A percentile compares a stretch with the other conserved stretches of the same genome.
These are phyloP conservation scores for Deakozyma indianensis DNA, from an alignment of 805 yeast genomes.

Conservation along the genomic window DNA sequence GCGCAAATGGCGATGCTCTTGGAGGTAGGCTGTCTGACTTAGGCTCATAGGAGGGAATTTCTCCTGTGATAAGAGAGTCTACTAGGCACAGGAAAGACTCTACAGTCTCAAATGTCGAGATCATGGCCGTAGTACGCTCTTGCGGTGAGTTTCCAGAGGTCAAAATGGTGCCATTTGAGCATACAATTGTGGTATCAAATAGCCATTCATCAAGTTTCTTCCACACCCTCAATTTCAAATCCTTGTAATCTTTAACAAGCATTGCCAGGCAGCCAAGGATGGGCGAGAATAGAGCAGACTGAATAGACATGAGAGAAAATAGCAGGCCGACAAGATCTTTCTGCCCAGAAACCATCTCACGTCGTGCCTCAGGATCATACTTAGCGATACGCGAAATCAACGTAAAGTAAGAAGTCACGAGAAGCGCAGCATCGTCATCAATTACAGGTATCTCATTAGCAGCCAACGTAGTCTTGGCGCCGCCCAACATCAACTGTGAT, in stretches of 20 bases:
- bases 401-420: background rate
- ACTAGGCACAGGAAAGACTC: background rate
- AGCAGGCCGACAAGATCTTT: constrained; percentile 21
- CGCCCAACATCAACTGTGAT: background rate
- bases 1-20: background rate
- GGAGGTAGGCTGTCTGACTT: constrained; percentile 24
- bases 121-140: constrained; percentile 28
- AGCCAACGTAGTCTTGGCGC: background rate
- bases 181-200: constrained; percentile 24
- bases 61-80: background rate
- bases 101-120: constrained; percentile 31
- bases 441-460: background rate
- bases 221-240: constrained; percentile 45
- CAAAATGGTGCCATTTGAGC: constrained; percentile 15
- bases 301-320: constrained; percentile 29
- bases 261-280: constrained; percentile 41
- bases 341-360: constrained; percentile 13
- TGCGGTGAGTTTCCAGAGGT: constrained; percentile 20
- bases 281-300: constrained; percentile 39
- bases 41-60: background rate
- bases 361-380: constrained; percentile 23
- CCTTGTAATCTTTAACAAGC: constrained; percentile 31
- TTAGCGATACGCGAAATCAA: constrained; percentile 19
- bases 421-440: constrained; percentile 1
- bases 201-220: constrained; percentile 53